Base-by-base conservation (phyloP, 495 filamentous ascomycete genomes). In the Xylaria intraflava region DNA sequence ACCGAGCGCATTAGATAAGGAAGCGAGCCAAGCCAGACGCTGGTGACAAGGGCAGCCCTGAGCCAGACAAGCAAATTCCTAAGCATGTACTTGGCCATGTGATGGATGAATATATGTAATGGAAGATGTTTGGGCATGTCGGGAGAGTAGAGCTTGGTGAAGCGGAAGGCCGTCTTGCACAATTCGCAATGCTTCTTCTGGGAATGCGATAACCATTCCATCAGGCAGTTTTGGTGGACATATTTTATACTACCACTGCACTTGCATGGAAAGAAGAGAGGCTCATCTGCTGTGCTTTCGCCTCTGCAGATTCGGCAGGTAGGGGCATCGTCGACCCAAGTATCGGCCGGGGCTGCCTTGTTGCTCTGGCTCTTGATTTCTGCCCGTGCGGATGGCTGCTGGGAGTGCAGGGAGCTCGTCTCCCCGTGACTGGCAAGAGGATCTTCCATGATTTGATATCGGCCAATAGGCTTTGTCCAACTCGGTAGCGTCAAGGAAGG, bases 121-220 rank as follows among this genome's bases (percentile, higher is more conserved):
- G 93, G 94, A 33, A 99, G 78, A 9, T 75, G 78, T 41, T 81
- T 78, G 3, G 93, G 93, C 94, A 97, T 99, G 56, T 90, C 75
- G 8, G 89, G 88, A 55, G 89, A 80, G 74, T 99, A 99, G 8
- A 99, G 80, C 65, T 99, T 97, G 20, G 93, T 99, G 70, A 99
- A 99, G 33, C 88, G 86, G 67, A 96, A 99, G 1, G 89, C 83
- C 19, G 94, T 99, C 69, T 97, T 97, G 82, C 93, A 99, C 14
- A 99, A 83, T 76, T 99, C 93, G 74, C 93, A 99, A 77, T 97
- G 86, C 69, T 96, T 96, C 81, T 96, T 97, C 67, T 96, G 91
- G 1, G 90, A 95, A 66, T 99, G 93, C 22, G 89, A 87, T 17
- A 99, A 74, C 93, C 93, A 99, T 73, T 96, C 90, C 81, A 97